Percentiles rank a stretch among this genome's conserved stretches.
These are phyloP conservation scores for Hippophae rhamnoides DNA, from an alignment of 306 rosid species.

Conservation along the genomic window DNA sequence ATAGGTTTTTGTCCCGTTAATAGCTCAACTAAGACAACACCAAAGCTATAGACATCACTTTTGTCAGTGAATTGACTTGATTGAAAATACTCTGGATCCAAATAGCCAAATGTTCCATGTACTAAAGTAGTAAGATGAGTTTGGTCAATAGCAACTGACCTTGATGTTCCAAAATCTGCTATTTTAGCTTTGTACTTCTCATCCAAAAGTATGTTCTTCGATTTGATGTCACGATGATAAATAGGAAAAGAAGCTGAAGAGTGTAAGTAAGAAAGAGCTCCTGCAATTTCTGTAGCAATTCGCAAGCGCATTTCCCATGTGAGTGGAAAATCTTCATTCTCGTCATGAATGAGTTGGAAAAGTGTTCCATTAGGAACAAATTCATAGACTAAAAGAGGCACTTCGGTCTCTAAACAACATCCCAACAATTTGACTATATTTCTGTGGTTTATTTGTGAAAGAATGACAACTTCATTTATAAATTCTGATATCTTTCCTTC, in stretches of 20 bases:
- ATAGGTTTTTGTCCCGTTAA: conserved; percentile 9
- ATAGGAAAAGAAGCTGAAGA: conserved; percentile 6
- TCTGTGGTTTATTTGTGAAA: conserved; percentile 14
- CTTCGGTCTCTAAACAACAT: conserved; percentile 14
- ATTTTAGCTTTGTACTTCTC: conserved; percentile 10
- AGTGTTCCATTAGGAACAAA: conserved; percentile 14
- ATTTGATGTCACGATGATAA: conserved; percentile 20
- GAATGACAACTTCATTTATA: conserved; percentile 15
- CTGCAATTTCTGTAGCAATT: conserved; percentile 9
- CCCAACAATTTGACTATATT: conserved; percentile 14
- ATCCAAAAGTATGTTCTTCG: conserved; percentile 12
- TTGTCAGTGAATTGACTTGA: conserved; percentile 13
- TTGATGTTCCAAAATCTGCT: conserved; percentile 19
- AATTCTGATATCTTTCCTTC: conserved; percentile 1
- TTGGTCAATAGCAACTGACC: conserved; percentile 1
- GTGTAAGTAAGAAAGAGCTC: conserved; percentile 17
- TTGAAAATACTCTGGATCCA: conserved; percentile 14
- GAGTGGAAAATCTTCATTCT: not conserved
- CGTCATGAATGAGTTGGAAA: not conserved
- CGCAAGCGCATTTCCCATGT: conserved; percentile 10
- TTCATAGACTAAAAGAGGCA: conserved; percentile 12
- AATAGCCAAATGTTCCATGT: conserved; percentile 12
- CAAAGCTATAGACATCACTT: conserved; percentile 17
- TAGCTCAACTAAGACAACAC: conserved; percentile 12
- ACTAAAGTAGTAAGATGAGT: conserved; percentile 15